Evolutionary conservation across 257 asterid species (phyloP), one percentile per base, ranked within the genome.

Genomic region (Mitragyna speciosa): DNA sequence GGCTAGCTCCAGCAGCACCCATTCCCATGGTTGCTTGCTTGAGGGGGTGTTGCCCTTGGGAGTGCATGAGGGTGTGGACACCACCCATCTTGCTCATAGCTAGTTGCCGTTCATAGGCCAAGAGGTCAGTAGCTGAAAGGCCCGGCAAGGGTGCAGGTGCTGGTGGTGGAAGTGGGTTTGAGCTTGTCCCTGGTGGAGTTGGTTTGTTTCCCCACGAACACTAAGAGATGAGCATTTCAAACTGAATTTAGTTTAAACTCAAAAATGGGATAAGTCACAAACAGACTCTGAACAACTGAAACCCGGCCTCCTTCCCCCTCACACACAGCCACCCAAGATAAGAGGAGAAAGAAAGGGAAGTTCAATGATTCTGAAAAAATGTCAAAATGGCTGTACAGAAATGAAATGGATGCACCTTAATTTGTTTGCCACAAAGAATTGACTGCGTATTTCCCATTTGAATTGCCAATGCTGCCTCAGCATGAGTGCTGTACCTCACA

Each of bases 141-240:
- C 92, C 91, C 1, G 90, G 87, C 78, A 91, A 33, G 48, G 88
- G 79, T 31, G 88, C 89, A 0, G 94, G 93, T 63, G 87, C 92
- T 3, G 99, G 99, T 41, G 95, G 95, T 11, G 98, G 98, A 33
- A 92, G 97, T 2, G 99, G 97, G 81, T 92, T 95, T 9, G 98
- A 95, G 82, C 87, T 78, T 14, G 98, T 92, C 76, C 99, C 98
- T 0, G 93, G 86, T 65, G 98, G 97, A 77, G 99, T 95, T 43
- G 99, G 99, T 86, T 95, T 95, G 96, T 86, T 95, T 28, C 98
- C 98, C 98, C 98, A 95, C 6, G 97, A 95, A 73, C 98, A 95
- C 98, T 94, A 90, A 11, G 43, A 14, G 36, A 73, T 36, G 22
- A 45, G n/a, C 71, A 80, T 30, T 9, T 64, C 8, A 73, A 58